These are phyloP conservation scores for Phycomyces blakesleeanus DNA, from an alignment of 192 early-diverging fungal genomes.

Conservation along the genomic window DNA sequence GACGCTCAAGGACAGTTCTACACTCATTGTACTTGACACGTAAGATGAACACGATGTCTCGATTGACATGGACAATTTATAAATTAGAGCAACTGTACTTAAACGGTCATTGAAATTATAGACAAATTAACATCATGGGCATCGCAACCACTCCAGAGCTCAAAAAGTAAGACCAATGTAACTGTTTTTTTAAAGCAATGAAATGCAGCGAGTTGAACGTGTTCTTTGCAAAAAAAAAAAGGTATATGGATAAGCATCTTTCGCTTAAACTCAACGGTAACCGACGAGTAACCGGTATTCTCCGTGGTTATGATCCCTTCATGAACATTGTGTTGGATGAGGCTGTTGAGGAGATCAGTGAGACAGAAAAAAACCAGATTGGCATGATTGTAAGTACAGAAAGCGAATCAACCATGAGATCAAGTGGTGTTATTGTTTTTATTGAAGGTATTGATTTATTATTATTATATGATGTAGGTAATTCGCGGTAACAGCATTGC, in stretches of 20 bases:
- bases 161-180: slow-evolving; percentile 33
- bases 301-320: slow-evolving; percentile 98
- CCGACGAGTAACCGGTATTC: slow-evolving; percentile 87
- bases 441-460: not conserved
- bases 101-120: not conserved
- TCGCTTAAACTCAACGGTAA: slow-evolving; percentile 88
- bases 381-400: slow-evolving; percentile 77
- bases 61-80: not conserved
- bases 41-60: not conserved
- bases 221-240: slow-evolving; percentile 11
- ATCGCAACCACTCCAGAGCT: slow-evolving; percentile 40
- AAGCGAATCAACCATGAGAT: not conserved
- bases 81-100: not conserved
- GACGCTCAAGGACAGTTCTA: not conserved
- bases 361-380: slow-evolving; percentile 65
- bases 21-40: slow-evolving; percentile 4
- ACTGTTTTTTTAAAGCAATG: not conserved
- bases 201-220: not conserved
- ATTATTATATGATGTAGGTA: slow-evolving; percentile 35
- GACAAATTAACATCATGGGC: slow-evolving; percentile 20
- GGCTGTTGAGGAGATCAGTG: slow-evolving; percentile 74
- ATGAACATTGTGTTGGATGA: slow-evolving; percentile 99
- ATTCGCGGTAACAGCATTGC: slow-evolving; percentile 77
- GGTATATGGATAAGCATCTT: slow-evolving; percentile 92
- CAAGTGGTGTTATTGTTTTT: not conserved